Evolutionary conservation across 1,284 basidiomycete genomes (phyloP), one percentile per base, ranked within the genome.

Genomic region (Naganishia sp.): DNA sequence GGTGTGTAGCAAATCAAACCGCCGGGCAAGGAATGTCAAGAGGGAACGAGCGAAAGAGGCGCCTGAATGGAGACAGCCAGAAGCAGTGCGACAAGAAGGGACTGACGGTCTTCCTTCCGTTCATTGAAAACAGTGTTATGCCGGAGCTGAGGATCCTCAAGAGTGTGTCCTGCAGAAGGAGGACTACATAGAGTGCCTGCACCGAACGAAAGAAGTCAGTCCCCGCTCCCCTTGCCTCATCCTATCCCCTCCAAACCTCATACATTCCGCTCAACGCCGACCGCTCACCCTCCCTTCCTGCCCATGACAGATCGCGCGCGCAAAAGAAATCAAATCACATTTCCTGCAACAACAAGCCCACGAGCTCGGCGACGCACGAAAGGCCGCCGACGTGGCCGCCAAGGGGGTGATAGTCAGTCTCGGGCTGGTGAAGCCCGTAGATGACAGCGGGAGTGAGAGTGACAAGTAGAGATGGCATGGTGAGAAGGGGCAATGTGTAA

Each of bases 171-270:
- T 83, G 18, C 88, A 87, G 71, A 87, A 86, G 69, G 90, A 90
- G 70, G 94, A 96, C 79, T 97, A 97, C 82, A 78, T 96, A 66
- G 93, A 96, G 79, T 97, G 94, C 80, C 81, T 97, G 67, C 94
- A 96, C 78, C 87, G 90, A 76, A 88, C 86, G 50, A 92, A 95
- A 80, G 93, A 95, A 86, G 94, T 93, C 69, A 68, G 81, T 71
- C 6, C 6, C 23, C 28, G 11, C 4, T 25, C 17, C 53, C 2
- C 46, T 50, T 31, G 31, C 71, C 81, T 75, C 21, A 42, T 18
- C 31, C 31, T 17, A 35, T 53, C 23, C n/a, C 25, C 43, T 11
- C 4, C 45, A 41, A 10, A 11, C 45, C 23, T 18, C n/a, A 35
- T 3, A 15, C 47, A 35, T 28, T 28, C 21, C 18, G 23, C 39